These are phyloP conservation scores for Citrus reticulata DNA, from an alignment of 345 rosid genomes.

Conservation along the genomic window DNA sequence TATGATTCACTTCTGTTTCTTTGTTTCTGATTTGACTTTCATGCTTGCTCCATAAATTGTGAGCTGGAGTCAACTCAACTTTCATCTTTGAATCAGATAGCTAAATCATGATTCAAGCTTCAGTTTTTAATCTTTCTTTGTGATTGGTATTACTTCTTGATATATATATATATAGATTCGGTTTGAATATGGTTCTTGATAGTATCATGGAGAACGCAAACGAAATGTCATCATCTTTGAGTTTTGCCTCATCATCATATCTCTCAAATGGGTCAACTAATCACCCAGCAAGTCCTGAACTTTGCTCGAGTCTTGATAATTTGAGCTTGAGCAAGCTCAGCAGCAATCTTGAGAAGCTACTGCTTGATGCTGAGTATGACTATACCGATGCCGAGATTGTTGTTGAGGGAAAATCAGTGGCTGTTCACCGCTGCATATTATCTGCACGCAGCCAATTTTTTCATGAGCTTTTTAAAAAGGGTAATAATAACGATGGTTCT, in stretches of 20 bases:
- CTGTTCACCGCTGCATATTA: slow-evolving; percentile 44
- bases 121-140: background rate
- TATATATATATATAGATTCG: background rate
- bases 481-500: background rate
- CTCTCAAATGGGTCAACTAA: slow-evolving; percentile 22
- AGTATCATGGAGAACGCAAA: slow-evolving; percentile 30
- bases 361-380: slow-evolving; percentile 9
- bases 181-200: background rate
- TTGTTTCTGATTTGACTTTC: background rate
- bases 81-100: background rate
- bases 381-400: slow-evolving; percentile 39
- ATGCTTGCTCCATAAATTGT: background rate
- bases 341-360: slow-evolving; percentile 25
- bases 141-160: background rate
- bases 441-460: slow-evolving; percentile 42
- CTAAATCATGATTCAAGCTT: background rate
- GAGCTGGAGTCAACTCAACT: background rate
- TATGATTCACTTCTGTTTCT: background rate
- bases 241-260: slow-evolving; percentile 27
- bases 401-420: slow-evolving; percentile 30
- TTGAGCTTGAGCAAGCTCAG: slow-evolving; percentile 37
- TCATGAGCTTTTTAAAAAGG: slow-evolving; percentile 27
- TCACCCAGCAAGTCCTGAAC: slow-evolving; percentile 15
- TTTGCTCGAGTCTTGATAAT: slow-evolving; percentile 19
- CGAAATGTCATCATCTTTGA: slow-evolving; percentile 32